Evolutionary conservation across 164 flowering plant species (phyloP).

Genomic region (Berberis thunbergii): DNA sequence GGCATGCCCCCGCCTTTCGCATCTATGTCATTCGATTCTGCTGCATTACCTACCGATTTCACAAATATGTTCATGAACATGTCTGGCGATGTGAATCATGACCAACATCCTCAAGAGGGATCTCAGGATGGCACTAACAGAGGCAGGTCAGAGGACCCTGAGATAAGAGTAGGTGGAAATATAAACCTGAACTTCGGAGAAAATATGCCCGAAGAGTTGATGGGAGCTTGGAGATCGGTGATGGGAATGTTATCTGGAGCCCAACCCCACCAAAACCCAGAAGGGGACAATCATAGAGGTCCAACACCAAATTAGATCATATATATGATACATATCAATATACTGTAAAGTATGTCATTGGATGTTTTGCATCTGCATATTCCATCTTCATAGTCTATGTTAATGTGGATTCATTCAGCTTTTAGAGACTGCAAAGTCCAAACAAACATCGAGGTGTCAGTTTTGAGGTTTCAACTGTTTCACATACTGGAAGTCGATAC

Average conservation of each 20-base stretch:
- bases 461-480: too few species aligned
- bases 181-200: slow-evolving; percentile 42
- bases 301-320: slow-evolving; percentile 21
- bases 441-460: too few species aligned
- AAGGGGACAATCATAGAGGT: slow-evolving; percentile 31
- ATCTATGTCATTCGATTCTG: slow-evolving; percentile 34
- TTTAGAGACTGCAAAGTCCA: too few species aligned
- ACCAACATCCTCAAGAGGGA: slow-evolving; percentile 22
- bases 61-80: slow-evolving; percentile 46
- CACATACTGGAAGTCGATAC: too few species aligned
- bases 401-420: too few species aligned
- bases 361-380: too few species aligned
- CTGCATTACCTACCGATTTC: slow-evolving; percentile 40
- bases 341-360: background rate
- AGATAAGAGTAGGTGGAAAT: slow-evolving; percentile 40
- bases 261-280: slow-evolving; percentile 30
- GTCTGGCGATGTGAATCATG: slow-evolving; percentile 30
- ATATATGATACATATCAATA: background rate
- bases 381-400: too few species aligned
- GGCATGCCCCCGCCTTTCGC: slow-evolving; percentile 27
- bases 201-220: slow-evolving; percentile 45
- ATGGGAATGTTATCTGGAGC: slow-evolving; percentile 69
- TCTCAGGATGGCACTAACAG: slow-evolving; percentile 14
- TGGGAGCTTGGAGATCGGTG: slow-evolving; percentile 55
- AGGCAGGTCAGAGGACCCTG: slow-evolving; percentile 32